These are phyloP conservation scores for Pythium scleroteichum DNA, from an alignment of 352 stramenopile species.

Conservation along the genomic window DNA sequence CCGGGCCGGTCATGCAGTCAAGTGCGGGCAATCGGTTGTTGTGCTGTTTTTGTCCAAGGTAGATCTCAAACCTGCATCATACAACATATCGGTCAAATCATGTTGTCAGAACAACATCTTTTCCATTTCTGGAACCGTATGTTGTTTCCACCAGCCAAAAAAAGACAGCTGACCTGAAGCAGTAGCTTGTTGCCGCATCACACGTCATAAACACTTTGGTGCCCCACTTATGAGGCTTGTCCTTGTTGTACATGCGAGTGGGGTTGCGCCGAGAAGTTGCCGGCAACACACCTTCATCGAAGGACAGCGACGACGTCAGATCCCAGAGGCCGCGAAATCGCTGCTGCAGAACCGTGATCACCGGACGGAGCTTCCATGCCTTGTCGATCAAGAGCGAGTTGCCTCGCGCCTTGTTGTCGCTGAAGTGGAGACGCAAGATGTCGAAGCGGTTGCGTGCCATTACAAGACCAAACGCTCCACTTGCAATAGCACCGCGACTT, in stretches of 20 bases:
- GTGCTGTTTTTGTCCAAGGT: slow-evolving; percentile 9
- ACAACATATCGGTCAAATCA: slow-evolving; percentile 11
- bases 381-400: slow-evolving; percentile 14
- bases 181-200: slow-evolving; percentile 19
- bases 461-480: too few species aligned
- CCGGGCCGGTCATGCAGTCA: slow-evolving; percentile 22
- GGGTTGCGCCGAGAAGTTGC: slow-evolving; percentile 29
- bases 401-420: slow-evolving; percentile 18
- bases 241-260: slow-evolving; percentile 36
- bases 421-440: slow-evolving; percentile 19
- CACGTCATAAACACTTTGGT: slow-evolving; percentile 40
- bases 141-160: too few species aligned
- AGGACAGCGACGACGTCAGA: slow-evolving; percentile 8
- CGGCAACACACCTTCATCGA: slow-evolving; percentile 34
- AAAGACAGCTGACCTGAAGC: slow-evolving; percentile 17
- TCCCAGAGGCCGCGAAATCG: too few species aligned
- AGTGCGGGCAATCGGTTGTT: slow-evolving; percentile 2
- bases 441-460: too few species aligned
- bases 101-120: slow-evolving; percentile 3
- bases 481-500: too few species aligned
- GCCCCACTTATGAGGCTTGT: slow-evolving; percentile 36
- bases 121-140: not conserved
- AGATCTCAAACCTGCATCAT: slow-evolving; percentile 17
- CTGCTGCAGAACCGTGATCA: too few species aligned
- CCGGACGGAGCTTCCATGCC: slow-evolving; percentile 24